Percentiles rank a stretch among this genome's conserved stretches.
Conservation (phyloP, 2,329 filamentous ascomycete species). For the Colletotrichum navitas region DNA sequence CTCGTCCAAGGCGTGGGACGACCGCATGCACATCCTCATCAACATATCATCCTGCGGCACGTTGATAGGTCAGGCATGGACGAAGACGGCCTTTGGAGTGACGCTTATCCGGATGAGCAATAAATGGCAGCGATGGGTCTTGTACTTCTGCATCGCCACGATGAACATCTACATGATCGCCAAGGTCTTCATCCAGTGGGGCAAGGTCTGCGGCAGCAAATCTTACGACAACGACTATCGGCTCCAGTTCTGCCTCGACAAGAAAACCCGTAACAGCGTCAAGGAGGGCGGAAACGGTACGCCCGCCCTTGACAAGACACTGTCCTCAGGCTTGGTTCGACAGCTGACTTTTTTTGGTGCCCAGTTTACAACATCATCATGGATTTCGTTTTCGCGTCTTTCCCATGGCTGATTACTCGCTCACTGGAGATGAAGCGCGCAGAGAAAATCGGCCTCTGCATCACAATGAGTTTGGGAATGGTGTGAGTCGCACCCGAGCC, state of each 20-base stretch:
- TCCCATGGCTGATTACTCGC: conserved; percentile 50
- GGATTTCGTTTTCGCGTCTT: conserved; percentile 48
- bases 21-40: conserved; percentile 66
- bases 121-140: conserved; percentile 55
- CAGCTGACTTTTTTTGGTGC: not conserved
- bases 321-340: too few species aligned
- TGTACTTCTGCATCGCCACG: conserved; percentile 63
- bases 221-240: conserved; percentile 62
- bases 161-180: conserved; percentile 62
- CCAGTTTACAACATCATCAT: conserved; percentile 64
- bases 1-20: conserved; percentile 59
- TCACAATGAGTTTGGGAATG: conserved; percentile 46
- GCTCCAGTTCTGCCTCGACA: conserved; percentile 58
- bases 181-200: conserved; percentile 64
- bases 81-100: conserved; percentile 55
- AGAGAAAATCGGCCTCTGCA: conserved; percentile 49
- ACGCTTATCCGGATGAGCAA: conserved; percentile 58
- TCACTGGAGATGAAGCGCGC: conserved; percentile 49
- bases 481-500: conserved; percentile 50
- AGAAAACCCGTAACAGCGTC: conserved; percentile 55
- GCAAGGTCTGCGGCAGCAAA: conserved; percentile 56
- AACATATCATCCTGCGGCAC: conserved; percentile 56
- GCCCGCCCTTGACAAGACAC: conserved; percentile 40
- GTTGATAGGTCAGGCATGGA: conserved; percentile 52
- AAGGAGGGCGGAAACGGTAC: conserved; percentile 65